These are phyloP conservation scores for Cyclotella kingstonii DNA, from an alignment of 108 stramenopile genomes.

Conservation along the genomic window DNA sequence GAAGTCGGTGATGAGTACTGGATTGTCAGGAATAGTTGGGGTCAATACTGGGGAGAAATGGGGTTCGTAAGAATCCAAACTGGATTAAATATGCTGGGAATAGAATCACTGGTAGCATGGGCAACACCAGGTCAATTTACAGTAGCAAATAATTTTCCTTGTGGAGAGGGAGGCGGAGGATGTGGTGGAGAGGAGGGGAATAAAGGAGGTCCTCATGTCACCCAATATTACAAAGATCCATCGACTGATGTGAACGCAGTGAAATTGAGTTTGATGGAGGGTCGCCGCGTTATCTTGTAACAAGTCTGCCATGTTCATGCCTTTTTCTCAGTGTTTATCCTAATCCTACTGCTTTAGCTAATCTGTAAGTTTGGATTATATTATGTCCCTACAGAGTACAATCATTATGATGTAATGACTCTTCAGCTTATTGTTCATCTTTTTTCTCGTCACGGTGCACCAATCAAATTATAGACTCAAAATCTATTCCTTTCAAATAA, in stretches of 20 bases:
- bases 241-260: slow-evolving; percentile 43
- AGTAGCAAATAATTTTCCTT: slow-evolving; percentile 60
- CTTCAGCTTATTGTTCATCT: too few species aligned
- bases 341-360: too few species aligned
- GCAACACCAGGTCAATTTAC: slow-evolving; percentile 75
- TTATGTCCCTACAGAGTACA: too few species aligned
- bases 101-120: slow-evolving; percentile 77
- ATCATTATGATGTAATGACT: too few species aligned
- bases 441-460: too few species aligned
- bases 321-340: too few species aligned
- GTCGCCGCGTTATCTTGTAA: slow-evolving; percentile 13
- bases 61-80: slow-evolving; percentile 60
- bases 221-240: slow-evolving; percentile 49
- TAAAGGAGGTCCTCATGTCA: slow-evolving; percentile 23
- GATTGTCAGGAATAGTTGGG: slow-evolving; percentile 87
- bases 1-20: slow-evolving; percentile 63
- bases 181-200: slow-evolving; percentile 24
- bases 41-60: slow-evolving; percentile 65
- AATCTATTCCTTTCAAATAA: too few species aligned
- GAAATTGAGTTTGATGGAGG: slow-evolving; percentile 30
- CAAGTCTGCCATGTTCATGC: background rate
- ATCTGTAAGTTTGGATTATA: too few species aligned
- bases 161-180: slow-evolving; percentile 59
- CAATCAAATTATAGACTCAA: too few species aligned
- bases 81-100: slow-evolving; percentile 71